phyloP scores from a whole-genome alignment of 208 protist genomes.

The Porcisia deanei region DNA sequence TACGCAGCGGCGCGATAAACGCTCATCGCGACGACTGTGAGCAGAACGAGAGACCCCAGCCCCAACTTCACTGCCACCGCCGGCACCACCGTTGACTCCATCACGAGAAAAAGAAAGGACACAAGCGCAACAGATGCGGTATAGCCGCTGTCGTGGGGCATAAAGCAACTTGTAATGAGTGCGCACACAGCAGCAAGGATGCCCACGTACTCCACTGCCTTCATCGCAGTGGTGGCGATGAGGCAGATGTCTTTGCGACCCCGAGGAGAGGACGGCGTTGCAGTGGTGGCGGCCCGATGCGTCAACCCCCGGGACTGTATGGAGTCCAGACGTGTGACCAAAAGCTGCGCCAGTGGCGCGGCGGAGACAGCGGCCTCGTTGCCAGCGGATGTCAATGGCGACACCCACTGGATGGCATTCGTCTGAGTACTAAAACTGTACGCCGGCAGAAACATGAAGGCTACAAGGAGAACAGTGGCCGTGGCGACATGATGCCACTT shows the following conservation, averaged over 20 bases:
- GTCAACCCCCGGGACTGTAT: slow-evolving; percentile 19
- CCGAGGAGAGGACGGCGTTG: slow-evolving; percentile 8
- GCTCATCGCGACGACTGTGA: slow-evolving; percentile 34
- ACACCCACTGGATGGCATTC: slow-evolving; percentile 18
- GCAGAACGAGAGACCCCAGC: slow-evolving; percentile 41
- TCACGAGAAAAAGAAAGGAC: slow-evolving; percentile 43
- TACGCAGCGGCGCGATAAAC: slow-evolving; percentile 31
- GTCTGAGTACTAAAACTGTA: slow-evolving; percentile 61
- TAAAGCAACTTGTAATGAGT: slow-evolving; percentile 60
- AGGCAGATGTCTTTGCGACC: slow-evolving; percentile 4
- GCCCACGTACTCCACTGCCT: slow-evolving; percentile 30
- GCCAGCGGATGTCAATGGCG: slow-evolving; percentile 5
- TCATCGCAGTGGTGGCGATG: not conserved
- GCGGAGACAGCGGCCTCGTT: slow-evolving; percentile 6
- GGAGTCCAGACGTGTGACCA: slow-evolving; percentile 29
- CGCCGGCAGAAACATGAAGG: slow-evolving; percentile 48
- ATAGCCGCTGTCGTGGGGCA: slow-evolving; percentile 36
- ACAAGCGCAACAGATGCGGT: slow-evolving; percentile 44
- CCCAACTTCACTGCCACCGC: slow-evolving; percentile 35
- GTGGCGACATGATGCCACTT: slow-evolving; percentile 40
- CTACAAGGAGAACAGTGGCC: slow-evolving; percentile 39
- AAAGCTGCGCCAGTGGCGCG: slow-evolving; percentile 33
- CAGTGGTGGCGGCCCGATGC: not conserved
- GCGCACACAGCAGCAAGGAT: slow-evolving; percentile 45
- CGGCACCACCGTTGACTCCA: slow-evolving; percentile 39